phyloP scores from a whole-genome alignment of 2,329 filamentous ascomycete species.

The Sporothrix globosa region DNA sequence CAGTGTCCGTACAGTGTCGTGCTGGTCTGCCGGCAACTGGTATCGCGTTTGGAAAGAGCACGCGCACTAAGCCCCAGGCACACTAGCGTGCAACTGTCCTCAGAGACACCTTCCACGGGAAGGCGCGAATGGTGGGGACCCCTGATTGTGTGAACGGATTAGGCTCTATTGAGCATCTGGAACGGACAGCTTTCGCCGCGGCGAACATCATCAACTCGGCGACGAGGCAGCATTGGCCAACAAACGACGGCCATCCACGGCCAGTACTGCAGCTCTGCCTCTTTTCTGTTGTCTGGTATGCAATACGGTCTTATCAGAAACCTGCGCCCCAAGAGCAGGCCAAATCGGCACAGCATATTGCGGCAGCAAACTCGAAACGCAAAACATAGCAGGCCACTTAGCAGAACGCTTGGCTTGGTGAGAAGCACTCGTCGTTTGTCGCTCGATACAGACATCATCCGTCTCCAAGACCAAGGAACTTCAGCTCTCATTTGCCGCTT shows the following conservation, averaged over 20 bases:
- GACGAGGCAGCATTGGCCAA: not conserved
- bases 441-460: not conserved
- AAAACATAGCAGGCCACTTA: not conserved
- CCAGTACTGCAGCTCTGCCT: not conserved
- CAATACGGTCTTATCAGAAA: not conserved
- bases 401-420: not conserved
- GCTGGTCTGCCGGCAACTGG: not conserved
- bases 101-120: not conserved
- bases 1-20: slow-evolving; percentile 29
- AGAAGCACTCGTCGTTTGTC: not conserved
- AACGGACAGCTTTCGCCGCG: slow-evolving; percentile 19
- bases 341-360: slow-evolving; percentile 4
- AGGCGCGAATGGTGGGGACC: slow-evolving; percentile 17
- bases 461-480: no score
- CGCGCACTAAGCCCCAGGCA: not conserved
- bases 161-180: slow-evolving; percentile 31
- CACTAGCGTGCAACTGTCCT: slow-evolving; percentile 15
- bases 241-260: not conserved
- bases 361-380: not conserved
- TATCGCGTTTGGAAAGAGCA: not conserved
- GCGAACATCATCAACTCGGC: slow-evolving; percentile 23
- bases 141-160: slow-evolving; percentile 23
- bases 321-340: not conserved
- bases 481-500: not conserved
- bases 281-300: not conserved